Percentiles rank a stretch among this genome's conserved stretches.
Conservation (phyloP, 2,329 filamentous ascomycete genomes). For the Alternaria brassicae region DNA sequence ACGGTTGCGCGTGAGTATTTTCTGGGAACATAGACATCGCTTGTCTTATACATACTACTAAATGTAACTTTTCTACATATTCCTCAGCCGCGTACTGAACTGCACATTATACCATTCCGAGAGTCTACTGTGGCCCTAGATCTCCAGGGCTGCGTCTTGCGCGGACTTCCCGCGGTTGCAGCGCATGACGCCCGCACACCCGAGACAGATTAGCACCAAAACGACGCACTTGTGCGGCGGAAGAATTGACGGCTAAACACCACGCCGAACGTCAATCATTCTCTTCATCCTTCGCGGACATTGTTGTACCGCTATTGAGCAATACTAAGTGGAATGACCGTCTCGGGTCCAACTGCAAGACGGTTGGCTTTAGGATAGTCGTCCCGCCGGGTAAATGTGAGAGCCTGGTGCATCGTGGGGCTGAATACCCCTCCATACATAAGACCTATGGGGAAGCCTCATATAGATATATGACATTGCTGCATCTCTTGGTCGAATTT, state of each 20-base stretch:
- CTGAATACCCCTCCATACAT: slow-evolving; percentile 35
- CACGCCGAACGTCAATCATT: slow-evolving; percentile 16
- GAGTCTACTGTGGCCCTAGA: background rate
- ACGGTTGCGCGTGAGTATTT: background rate
- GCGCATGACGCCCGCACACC: slow-evolving; percentile 28
- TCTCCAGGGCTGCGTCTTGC: background rate
- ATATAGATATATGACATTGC: slow-evolving; percentile 10
- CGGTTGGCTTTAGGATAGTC: slow-evolving; percentile 31
- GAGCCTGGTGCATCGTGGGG: slow-evolving; percentile 31
- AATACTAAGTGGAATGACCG: slow-evolving; percentile 22
- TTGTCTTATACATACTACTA: background rate
- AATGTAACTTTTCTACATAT: background rate
- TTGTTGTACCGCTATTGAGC: slow-evolving; percentile 23
- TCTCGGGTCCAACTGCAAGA: slow-evolving; percentile 24
- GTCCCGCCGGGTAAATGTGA: slow-evolving; percentile 46
- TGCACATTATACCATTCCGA: background rate
- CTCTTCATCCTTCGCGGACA: slow-evolving; percentile 21
- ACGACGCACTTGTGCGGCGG: slow-evolving; percentile 31
- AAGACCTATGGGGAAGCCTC: slow-evolving; percentile 31
- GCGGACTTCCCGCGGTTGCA: slow-evolving; percentile 10
- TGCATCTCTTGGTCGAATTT: slow-evolving; percentile 1
- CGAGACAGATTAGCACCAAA: slow-evolving; percentile 20
- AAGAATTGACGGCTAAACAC: slow-evolving; percentile 47
- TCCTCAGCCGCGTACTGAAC: background rate
- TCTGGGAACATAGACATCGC: background rate